Conservation (phyloP, 2,329 filamentous ascomycete genomes). For the Byssothecium circinans region DNA sequence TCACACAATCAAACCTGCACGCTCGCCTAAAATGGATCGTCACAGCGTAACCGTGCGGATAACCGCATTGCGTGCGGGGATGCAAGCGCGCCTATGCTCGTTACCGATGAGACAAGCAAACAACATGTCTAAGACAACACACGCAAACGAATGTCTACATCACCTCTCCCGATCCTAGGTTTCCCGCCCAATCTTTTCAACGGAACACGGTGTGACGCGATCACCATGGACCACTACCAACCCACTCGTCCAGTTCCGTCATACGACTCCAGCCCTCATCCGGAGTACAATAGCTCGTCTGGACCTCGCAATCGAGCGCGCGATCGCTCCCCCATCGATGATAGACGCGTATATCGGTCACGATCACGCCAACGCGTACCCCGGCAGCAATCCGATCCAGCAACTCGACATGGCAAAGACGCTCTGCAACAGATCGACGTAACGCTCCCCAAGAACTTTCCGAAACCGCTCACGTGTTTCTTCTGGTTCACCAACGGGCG, state of each 20-base stretch:
- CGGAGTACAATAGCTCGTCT: neutral
- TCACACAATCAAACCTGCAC: neutral
- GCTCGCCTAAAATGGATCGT: neutral
- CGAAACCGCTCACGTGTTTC: conserved; percentile 11
- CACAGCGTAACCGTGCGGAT: neutral
- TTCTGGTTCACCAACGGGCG: conserved; percentile 7
- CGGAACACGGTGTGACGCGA: neutral
- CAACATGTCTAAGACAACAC: neutral
- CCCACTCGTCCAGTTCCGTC: neutral
- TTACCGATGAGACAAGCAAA: conserved; percentile 2
- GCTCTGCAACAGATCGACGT: neutral
- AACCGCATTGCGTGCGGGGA: neutral
- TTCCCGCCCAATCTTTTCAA: neutral
- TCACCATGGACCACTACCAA: neutral
- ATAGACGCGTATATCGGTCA: neutral
- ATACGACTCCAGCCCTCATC: neutral
- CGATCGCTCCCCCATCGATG: neutral
- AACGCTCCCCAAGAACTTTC: conserved; percentile 11
- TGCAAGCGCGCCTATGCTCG: neutral
- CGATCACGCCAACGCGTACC: neutral
- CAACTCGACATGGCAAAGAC: neutral
- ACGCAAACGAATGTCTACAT: neutral
- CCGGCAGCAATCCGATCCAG: neutral
- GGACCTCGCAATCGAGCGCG: neutral
- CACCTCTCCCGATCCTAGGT: neutral